Evolutionary conservation across 2,329 filamentous ascomycete genomes (phyloP).

Genomic region (Neoarthrinium moseri): DNA sequence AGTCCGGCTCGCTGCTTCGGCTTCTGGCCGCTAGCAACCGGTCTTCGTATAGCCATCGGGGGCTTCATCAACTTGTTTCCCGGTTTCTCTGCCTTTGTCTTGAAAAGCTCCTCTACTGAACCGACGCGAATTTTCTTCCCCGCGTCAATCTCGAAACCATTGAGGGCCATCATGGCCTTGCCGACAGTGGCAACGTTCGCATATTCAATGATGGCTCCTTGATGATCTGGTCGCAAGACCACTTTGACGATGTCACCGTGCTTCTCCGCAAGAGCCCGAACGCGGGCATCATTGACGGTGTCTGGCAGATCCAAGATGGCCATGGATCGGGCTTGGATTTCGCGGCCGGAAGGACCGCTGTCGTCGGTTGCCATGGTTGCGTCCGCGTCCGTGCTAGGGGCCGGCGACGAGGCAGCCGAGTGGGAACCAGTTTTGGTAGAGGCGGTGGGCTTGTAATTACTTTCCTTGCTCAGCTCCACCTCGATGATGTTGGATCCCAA

Average conservation of each 20-base stretch:
- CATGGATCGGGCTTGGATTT: conserved; percentile 68
- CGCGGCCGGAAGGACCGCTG: conserved; percentile 37
- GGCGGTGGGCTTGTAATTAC: conserved; percentile 56
- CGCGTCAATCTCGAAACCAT: conserved; percentile 51
- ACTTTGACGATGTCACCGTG: conserved; percentile 74
- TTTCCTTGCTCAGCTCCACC: conserved; percentile 59
- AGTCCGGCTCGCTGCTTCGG: conserved; percentile 45
- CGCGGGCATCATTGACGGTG: conserved; percentile 84
- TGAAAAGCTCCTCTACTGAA: conserved; percentile 52
- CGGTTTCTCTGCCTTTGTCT: conserved; percentile 44
- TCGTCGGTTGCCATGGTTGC: conserved; percentile 33
- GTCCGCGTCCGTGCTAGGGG: conserved; percentile 36
- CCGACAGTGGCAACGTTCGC: conserved; percentile 68
- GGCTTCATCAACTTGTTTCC: conserved; percentile 45
- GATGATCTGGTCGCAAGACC: conserved; percentile 75
- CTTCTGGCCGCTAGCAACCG: conserved; percentile 36
- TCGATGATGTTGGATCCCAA: conserved; percentile 66
- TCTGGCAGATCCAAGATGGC: conserved; percentile 85
- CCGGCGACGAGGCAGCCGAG: conserved; percentile 33
- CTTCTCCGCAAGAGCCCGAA: conserved; percentile 70
- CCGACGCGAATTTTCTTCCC: conserved; percentile 55
- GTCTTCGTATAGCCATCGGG: conserved; percentile 39
- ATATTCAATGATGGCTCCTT: conserved; percentile 85
- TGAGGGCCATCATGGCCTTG: conserved; percentile 62
- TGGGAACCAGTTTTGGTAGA: conserved; percentile 36